Evolutionary conservation across 1,284 basidiomycete species (phyloP).

Genomic region (Trichosporon ovoides): DNA sequence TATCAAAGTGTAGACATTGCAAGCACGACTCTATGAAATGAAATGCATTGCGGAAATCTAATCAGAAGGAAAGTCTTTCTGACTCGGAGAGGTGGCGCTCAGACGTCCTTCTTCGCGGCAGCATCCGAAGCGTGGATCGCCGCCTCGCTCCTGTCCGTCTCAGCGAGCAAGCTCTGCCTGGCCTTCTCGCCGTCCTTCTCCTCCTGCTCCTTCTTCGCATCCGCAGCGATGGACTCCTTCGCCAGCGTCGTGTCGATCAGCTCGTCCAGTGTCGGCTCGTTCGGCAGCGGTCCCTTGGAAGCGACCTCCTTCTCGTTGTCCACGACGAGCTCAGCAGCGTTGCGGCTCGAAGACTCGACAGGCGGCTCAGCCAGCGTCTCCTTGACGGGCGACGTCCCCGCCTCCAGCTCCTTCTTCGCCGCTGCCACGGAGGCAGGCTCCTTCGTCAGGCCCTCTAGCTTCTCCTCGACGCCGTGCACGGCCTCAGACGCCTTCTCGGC

Average conservation of each 20-base stretch:
- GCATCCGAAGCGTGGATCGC: background rate
- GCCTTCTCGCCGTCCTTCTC: background rate
- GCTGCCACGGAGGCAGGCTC: background rate
- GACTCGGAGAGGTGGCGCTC: too few relatives aligned
- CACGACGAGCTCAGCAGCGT: background rate
- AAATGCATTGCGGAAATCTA: conserved; percentile 3
- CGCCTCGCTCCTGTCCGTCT: background rate
- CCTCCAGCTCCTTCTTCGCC: conserved; percentile 2
- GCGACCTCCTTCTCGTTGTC: background rate
- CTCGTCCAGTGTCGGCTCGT: conserved; percentile 21
- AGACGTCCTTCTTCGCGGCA: too few relatives aligned
- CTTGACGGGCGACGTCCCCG: conserved; percentile 5
- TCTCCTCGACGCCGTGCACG: background rate
- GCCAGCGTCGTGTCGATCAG: conserved; percentile 21
- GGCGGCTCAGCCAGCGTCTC: conserved; percentile 1
- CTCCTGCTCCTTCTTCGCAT: conserved; percentile 4
- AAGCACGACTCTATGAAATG: background rate
- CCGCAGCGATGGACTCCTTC: conserved; percentile 16
- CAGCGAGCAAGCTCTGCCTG: background rate
- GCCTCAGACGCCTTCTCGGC: conserved; percentile 1
- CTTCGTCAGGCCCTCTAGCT: conserved; percentile 1
- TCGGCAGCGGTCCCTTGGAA: background rate
- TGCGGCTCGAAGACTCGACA: background rate
- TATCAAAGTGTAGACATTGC: too few relatives aligned
- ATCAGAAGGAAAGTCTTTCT: too few relatives aligned